Conservation (phyloP, 371 early-diverging fungal genomes). For the Lichtheimia ramosa region DNA sequence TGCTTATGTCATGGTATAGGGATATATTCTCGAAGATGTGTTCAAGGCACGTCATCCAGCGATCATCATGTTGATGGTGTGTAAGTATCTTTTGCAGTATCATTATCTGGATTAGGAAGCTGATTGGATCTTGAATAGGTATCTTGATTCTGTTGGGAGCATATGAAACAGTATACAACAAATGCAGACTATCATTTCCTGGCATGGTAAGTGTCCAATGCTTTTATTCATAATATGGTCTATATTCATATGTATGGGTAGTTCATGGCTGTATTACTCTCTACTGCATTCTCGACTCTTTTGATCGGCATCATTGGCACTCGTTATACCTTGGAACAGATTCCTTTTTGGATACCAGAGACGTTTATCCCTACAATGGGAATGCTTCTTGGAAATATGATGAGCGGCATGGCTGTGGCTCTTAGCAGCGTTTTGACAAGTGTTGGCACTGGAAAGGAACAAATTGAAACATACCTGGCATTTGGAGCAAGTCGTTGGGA, state of each 20-base stretch:
- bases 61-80: slow-evolving; percentile 58
- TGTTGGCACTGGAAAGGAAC: slow-evolving; percentile 64
- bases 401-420: slow-evolving; percentile 85
- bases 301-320: slow-evolving; percentile 64
- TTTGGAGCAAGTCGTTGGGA: slow-evolving; percentile 90
- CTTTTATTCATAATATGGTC: no score
- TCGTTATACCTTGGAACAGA: slow-evolving; percentile 71
- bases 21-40: slow-evolving; percentile 61
- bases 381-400: slow-evolving; percentile 82
- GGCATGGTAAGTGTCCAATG: slow-evolving; percentile 48
- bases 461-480: slow-evolving; percentile 65
- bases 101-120: no score
- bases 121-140: slow-evolving; percentile 12
- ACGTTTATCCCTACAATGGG: slow-evolving; percentile 89
- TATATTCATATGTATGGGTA: slow-evolving; percentile 4
- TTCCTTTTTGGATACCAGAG: slow-evolving; percentile 73
- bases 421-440: slow-evolving; percentile 57
- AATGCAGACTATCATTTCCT: slow-evolving; percentile 46
- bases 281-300: slow-evolving; percentile 49
- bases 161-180: slow-evolving; percentile 63
- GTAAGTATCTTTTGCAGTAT: slow-evolving; percentile 29
- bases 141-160: slow-evolving; percentile 50
- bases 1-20: slow-evolving; percentile 34
- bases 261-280: slow-evolving; percentile 52
- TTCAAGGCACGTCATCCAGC: slow-evolving; percentile 60